Conservation (phyloP, 306 rosid species). For the Rosa persica region DNA sequence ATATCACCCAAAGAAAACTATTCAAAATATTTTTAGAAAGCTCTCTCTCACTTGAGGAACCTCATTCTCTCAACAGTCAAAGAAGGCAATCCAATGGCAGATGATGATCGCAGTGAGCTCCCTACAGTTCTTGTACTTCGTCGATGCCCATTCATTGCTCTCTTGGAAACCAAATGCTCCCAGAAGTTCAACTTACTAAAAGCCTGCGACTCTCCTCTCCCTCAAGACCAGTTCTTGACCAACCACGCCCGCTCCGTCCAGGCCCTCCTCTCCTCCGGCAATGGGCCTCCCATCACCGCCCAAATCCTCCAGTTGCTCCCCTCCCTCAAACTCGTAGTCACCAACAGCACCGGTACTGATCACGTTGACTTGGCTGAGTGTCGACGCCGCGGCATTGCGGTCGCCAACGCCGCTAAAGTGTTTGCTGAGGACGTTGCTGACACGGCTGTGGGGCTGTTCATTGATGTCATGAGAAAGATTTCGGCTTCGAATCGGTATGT, state of each 20-base stretch:
- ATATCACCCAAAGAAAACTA: too few relatives aligned
- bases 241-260: slow-evolving; percentile 16
- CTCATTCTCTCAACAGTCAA: too few relatives aligned
- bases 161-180: slow-evolving; percentile 25
- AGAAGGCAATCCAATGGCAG: not conserved
- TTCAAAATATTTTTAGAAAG: too few relatives aligned
- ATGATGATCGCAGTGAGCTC: not conserved
- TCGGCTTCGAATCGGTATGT: slow-evolving; percentile 34
- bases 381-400: slow-evolving; percentile 17
- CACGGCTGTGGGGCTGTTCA: slow-evolving; percentile 45
- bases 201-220: slow-evolving; percentile 30
- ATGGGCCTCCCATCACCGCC: slow-evolving; percentile 6
- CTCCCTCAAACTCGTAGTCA: slow-evolving; percentile 22
- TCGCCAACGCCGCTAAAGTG: slow-evolving; percentile 35
- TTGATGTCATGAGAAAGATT: slow-evolving; percentile 45
- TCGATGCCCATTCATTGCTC: not conserved
- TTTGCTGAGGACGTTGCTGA: slow-evolving; percentile 56
- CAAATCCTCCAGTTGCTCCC: slow-evolving; percentile 28
- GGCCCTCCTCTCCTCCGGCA: slow-evolving; percentile 15
- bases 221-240: slow-evolving; percentile 20
- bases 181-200: slow-evolving; percentile 26
- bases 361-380: slow-evolving; percentile 31
- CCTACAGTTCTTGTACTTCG: slow-evolving; percentile 24
- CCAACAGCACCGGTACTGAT: slow-evolving; percentile 29
- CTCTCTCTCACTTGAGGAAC: too few relatives aligned